Conservation (phyloP, 768 basidiomycete species). For the Lentinula sp. region DNA sequence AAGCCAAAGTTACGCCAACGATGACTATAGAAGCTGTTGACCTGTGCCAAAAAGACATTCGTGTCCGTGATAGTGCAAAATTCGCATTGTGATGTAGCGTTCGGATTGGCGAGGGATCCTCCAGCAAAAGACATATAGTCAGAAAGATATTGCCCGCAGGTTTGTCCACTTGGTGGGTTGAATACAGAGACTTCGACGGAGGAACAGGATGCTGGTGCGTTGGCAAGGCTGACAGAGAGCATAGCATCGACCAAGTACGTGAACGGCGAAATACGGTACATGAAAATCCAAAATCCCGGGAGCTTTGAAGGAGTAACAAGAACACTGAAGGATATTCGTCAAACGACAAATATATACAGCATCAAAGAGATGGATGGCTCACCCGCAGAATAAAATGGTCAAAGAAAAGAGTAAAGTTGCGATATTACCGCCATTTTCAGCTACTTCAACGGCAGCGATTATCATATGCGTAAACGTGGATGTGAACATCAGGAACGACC, state of each 20-base stretch:
- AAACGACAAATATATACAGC: not conserved
- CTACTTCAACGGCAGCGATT: conserved; percentile 27
- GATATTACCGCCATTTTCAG: conserved; percentile 32
- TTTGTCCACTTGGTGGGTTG: conserved; percentile 50
- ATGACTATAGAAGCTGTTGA: conserved; percentile 55
- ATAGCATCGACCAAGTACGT: conserved; percentile 49
- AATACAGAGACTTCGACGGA: conserved; percentile 56
- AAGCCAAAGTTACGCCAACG: conserved; percentile 51
- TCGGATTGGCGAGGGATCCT: conserved; percentile 53
- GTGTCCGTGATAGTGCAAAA: conserved; percentile 52
- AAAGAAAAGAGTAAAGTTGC: conserved; percentile 34
- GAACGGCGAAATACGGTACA: conserved; percentile 42
- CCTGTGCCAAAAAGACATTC: conserved; percentile 23
- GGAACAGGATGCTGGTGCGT: conserved; percentile 46
- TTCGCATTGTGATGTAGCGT: conserved; percentile 42
- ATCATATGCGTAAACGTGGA: conserved; percentile 26
- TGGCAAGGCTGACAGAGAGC: conserved; percentile 43
- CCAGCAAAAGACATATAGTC: conserved; percentile 45
- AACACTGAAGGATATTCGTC: conserved; percentile 16
- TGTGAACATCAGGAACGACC: conserved; percentile 32
- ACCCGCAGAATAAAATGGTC: conserved; percentile 34
- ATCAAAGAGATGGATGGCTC: conserved; percentile 14
- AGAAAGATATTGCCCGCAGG: conserved; percentile 46
- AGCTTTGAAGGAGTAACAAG: conserved; percentile 18
- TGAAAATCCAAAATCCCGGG: conserved; percentile 29